phyloP scores from a whole-genome alignment of 163 green algal species.

The Trebouxiophyceae sp. region DNA sequence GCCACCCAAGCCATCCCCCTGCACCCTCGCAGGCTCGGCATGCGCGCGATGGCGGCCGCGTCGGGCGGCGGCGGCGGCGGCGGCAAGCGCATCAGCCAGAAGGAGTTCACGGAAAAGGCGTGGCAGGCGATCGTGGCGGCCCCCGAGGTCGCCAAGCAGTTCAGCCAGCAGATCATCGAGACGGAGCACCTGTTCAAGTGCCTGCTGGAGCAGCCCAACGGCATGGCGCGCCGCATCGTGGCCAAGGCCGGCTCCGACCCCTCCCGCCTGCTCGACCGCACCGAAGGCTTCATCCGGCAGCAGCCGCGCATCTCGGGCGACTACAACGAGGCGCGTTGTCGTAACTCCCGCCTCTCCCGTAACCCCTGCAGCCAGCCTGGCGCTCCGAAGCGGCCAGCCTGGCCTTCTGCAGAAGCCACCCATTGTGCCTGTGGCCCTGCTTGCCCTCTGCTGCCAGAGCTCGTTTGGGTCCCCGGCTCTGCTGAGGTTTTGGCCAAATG shows the following conservation, averaged over 20 bases:
- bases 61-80: slow-evolving; percentile 10
- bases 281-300: slow-evolving; percentile 56
- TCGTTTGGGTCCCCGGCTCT: too few species aligned
- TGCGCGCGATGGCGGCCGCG: not conserved
- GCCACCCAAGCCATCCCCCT: too few species aligned
- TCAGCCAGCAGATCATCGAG: slow-evolving; percentile 92
- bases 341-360: too few species aligned
- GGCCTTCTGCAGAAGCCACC: too few species aligned
- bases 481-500: too few species aligned
- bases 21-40: not conserved
- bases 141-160: slow-evolving; percentile 78
- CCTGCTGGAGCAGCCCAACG: slow-evolving; percentile 92
- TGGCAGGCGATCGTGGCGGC: slow-evolving; percentile 88
- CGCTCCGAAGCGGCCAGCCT: too few species aligned
- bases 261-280: slow-evolving; percentile 67
- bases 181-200: slow-evolving; percentile 95
- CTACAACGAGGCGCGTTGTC: too few species aligned
- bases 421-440: too few species aligned
- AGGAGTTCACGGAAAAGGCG: slow-evolving; percentile 95
- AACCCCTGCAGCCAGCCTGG: too few species aligned
- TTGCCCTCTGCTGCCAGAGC: too few species aligned
- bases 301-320: slow-evolving; percentile 71
- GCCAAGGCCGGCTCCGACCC: slow-evolving; percentile 80
- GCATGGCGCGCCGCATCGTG: slow-evolving; percentile 73
- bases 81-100: slow-evolving; percentile 83